Base-by-base conservation (phyloP, 2,329 filamentous ascomycete genomes). In the Sporothrix protearum region DNA sequence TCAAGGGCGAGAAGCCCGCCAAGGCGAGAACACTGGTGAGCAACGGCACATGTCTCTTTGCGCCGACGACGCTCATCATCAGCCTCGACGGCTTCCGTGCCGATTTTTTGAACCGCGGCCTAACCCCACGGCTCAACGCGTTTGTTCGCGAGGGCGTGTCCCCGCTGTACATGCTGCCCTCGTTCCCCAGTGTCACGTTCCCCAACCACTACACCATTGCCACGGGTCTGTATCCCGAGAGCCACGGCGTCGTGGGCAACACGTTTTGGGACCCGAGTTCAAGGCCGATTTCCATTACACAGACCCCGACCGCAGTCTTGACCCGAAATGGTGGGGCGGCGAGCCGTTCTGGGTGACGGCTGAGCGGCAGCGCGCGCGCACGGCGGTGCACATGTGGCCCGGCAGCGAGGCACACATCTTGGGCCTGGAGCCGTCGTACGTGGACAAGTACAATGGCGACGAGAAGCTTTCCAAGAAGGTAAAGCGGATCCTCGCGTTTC, bases 321-420 rank as follows among this genome's bases (percentile, higher is more conserved):
- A 95, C 75, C 84, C 92, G 0, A 93, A 95, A 78, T 99, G 96
- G 95, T 99, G 96, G 95, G 89, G 87, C 53, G 96, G 94, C 2
- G 94, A 98, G 79, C 96, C 96, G 0, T 85, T 99, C 39, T 99
- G 96, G 96, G 91, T 91, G 33, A 96, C 95, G 0, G 95, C 95
- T 5, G 96, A 98, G 82, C 88, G 87, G 71, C 91, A 93, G 76
- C 91, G 91, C 6, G 84, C 96, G 42, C 87, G 88, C 71, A 89
- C 90, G 39, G 96, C 93, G 0, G 89, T 99, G 33, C 96, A 99
- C 79, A 99, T 99, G 96, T 99, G 96, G 96, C 96, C 96, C 1
- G 96, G 96, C 1, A 96, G 92, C 57, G 96, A 99, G 81, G 94
- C 94, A 6, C 90, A 93, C 79, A 91, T 97, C 73, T 85, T 88